Percentiles rank a stretch among this genome's conserved stretches.
phyloP scores from a whole-genome alignment of 176 grass and related monocot species.

The Hordeum marinum region DNA sequence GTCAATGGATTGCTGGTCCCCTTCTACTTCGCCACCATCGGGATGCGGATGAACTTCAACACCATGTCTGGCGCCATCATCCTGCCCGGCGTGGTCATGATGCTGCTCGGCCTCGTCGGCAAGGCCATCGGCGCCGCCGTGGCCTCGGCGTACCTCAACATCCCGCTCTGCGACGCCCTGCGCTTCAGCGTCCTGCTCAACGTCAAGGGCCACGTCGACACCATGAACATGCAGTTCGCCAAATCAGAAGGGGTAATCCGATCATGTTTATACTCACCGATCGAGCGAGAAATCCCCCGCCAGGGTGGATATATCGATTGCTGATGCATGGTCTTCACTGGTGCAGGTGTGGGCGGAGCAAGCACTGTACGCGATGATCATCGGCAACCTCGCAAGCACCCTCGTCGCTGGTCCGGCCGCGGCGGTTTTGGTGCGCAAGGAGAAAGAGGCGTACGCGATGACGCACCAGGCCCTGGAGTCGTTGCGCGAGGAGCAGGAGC shows the following conservation, averaged over 20 bases:
- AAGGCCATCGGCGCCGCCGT: conserved; percentile 37
- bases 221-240: conserved; percentile 58
- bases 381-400: conserved; percentile 44
- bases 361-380: conserved; percentile 52
- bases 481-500: background rate
- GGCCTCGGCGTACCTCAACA: conserved; percentile 24
- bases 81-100: conserved; percentile 32
- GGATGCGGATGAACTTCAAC: conserved; percentile 39
- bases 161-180: conserved; percentile 38
- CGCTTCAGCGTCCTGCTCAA: conserved; percentile 48
- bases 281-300: background rate
- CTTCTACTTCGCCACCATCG: conserved; percentile 56
- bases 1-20: conserved; percentile 25
- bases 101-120: conserved; percentile 27
- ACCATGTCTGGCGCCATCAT: conserved; percentile 51
- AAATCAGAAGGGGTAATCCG: conserved; percentile 31
- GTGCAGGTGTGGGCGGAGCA: conserved; percentile 53
- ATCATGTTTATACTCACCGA: background rate
- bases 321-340: no score
- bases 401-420: conserved; percentile 26
- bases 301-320: background rate
- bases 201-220: conserved; percentile 47
- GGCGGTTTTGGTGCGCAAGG: conserved; percentile 16
- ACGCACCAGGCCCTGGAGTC: conserved; percentile 39
- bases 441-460: conserved; percentile 25